phyloP scores from a whole-genome alignment of 441 rosid species.

The Populus tomentosa region DNA sequence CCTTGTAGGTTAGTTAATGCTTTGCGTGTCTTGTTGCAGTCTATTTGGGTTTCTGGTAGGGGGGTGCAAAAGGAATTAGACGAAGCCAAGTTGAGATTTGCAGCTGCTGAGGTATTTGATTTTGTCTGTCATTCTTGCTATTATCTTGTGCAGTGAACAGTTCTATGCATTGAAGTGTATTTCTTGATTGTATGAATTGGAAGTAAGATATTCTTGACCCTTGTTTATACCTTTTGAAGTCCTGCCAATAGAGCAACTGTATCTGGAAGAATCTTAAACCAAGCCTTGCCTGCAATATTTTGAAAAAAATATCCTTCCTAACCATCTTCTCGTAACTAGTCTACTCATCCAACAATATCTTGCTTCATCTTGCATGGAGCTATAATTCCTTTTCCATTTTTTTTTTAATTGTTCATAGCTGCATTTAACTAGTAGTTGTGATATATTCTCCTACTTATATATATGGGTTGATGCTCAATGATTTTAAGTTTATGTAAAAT shows the following conservation, averaged over 20 bases:
- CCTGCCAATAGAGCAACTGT: neutral
- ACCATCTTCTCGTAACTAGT: neutral
- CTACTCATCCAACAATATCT: neutral
- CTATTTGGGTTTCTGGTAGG: constrained; percentile 83
- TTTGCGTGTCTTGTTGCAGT: constrained; percentile 42
- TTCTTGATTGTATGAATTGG: neutral
- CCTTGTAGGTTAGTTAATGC: neutral
- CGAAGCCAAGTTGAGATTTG: constrained; percentile 92
- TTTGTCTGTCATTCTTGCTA: neutral
- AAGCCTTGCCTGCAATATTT: neutral
- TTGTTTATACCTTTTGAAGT: neutral
- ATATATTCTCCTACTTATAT: neutral
- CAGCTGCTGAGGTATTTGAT: constrained; percentile 84
- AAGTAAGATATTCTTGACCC: neutral
- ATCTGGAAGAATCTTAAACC: neutral
- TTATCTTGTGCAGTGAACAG: neutral
- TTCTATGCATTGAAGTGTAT: neutral
- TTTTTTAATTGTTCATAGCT: neutral
- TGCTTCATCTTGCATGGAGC: neutral
- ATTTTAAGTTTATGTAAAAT: neutral
- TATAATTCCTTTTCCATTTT: neutral
- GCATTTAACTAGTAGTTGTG: neutral
- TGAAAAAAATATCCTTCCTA: neutral
- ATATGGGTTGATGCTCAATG: neutral
- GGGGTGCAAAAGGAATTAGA: constrained; percentile 83